Base-by-base conservation (phyloP, 2,329 filamentous ascomycete species). In the Pochonia chlamydosporia region DNA sequence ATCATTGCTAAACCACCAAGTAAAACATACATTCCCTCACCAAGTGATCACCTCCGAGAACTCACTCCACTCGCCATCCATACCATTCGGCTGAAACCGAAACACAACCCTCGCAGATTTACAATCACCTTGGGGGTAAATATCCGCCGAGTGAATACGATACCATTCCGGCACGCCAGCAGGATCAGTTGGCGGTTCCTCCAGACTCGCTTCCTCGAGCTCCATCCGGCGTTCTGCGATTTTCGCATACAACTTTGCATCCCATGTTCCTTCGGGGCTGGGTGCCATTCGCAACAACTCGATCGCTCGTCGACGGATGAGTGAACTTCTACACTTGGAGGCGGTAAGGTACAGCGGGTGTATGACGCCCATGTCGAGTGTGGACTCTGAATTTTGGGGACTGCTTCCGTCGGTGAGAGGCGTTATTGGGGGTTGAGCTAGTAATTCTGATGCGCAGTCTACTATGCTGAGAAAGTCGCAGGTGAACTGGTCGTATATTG, bases 291-390 rank as follows among this genome's bases (percentile, higher is more conserved):
- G 33, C n/a, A 53, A 39, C 5, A 50, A 44, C 9, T 41, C 24
- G 21, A 53, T 47, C 21, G 51, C 53, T 21, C 48, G 46, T n/a
- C 49, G 46, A 4, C 51, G 49, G 5, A 43, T 51, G 4, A 36
- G 23, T 4, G 52, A 51, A 18, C 47, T 44, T 9, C 52, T 42
- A 40, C 50, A 54, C 46, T 54, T 54, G 16, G 35, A 47, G 31
- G 48, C 52, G 13, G 48, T 49, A 6, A 49, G 39, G 43, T 51
- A 54, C 6, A 54, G 48, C 2, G 52, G 48, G 24, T 53, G 44
- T 11, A 54, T 49, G 42, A 50, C 41, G 23, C 43, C 48, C 50
- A 50, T 49, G 36, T 50, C 48, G 43, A 54, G 49, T 24, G 40
- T 36, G 20, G 50, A 48, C 39, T 43, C 41, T 25, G 21, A 31